Evolutionary conservation across 2,329 filamentous ascomycete genomes (phyloP).

Genomic region (Botrytis byssoidea): DNA sequence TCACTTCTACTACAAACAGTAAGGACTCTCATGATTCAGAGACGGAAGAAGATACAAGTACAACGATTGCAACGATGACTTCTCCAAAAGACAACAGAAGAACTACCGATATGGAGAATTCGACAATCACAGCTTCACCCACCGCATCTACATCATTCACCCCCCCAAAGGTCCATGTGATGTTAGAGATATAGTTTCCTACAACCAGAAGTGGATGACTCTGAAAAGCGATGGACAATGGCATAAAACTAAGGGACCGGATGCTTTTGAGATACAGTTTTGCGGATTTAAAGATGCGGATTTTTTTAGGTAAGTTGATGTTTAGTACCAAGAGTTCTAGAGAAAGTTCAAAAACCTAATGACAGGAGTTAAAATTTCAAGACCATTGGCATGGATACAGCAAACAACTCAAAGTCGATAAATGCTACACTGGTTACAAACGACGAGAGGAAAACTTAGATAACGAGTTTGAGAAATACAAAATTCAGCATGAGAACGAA

Average conservation of each 20-base stretch:
- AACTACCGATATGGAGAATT: neutral
- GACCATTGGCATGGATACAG: neutral
- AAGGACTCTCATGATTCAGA: no score
- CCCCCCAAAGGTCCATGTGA: neutral
- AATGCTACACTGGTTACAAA: neutral
- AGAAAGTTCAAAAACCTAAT: neutral
- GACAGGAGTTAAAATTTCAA: neutral
- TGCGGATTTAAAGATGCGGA: neutral
- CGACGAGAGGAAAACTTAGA: neutral
- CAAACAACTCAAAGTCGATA: rapidly evolving
- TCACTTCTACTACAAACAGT: no score
- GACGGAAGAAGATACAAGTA: no score
- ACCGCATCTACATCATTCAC: neutral
- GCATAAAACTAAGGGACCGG: neutral
- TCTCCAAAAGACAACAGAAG: neutral
- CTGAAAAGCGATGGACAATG: neutral
- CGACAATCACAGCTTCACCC: neutral
- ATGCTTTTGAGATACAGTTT: neutral
- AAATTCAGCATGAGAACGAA: neutral
- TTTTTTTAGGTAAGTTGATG: neutral
- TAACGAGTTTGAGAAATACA: neutral
- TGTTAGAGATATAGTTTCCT: neutral
- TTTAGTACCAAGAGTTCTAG: neutral
- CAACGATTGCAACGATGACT: neutral
- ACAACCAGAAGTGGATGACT: neutral